Base-by-base conservation (phyloP, 805 yeast species). In the Cyberlindnera bimundalis region DNA sequence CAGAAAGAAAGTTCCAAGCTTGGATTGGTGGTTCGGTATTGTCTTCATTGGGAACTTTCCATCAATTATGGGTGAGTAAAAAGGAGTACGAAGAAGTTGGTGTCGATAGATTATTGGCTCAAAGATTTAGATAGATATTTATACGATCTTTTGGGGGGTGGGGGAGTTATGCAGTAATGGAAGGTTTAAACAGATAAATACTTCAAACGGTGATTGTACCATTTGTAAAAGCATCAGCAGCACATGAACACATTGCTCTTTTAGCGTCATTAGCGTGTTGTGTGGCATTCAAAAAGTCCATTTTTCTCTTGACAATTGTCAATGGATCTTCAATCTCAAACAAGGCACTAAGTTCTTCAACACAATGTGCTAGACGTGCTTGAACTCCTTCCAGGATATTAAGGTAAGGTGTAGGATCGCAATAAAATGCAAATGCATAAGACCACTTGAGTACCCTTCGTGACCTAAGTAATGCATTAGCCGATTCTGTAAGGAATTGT, bases 11-110 rank as follows among this genome's bases (percentile, higher is more conserved):
- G 49, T 83, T 76, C 57, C 84, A 88, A 45, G 71, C 91, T 7
- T 90, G 96, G 96, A 75, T 90, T 36, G 97, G 97, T 33, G 96
- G 96, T 7, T 81, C 91, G 49, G 89, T 90, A 28, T 67, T 90
- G 41, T 79, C 95, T 6, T 81, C 93, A 38, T 71, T 90, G 52
- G 97, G 97, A 25, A 86, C 96, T 3, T 90, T 90, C 71, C 97
- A 90, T 61, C 97, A 90, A 62, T 67, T 85, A 65, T 90, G 96
- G 96, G 96, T 90, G 2, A 84, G 90, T 30, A 81, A 79, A 56
- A 78, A 76, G 50, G 97, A 90, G 62, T 85, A 82, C 53, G 88
- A 86, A 46, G 96, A 90, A 61, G 87, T 80, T 19, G 97, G 97
- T 6, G 79, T 80, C 11, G 93, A 86, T 41, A 78, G 88, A 59